phyloP scores from a whole-genome alignment of 2,329 filamentous ascomycete species.

The Xylariaceae sp. region DNA sequence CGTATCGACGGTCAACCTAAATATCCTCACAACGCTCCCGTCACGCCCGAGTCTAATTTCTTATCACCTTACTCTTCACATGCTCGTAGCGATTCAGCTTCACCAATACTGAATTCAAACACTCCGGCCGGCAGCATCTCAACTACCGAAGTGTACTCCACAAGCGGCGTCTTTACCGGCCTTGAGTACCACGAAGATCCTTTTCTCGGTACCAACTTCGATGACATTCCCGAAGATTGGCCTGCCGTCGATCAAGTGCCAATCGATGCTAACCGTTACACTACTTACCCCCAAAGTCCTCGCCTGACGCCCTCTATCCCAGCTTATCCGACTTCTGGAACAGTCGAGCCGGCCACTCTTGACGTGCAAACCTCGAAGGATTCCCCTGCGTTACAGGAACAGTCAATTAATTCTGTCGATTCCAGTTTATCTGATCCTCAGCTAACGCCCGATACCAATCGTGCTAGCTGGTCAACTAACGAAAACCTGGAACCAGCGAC shows the following conservation, averaged over 20 bases:
- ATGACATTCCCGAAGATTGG: slow-evolving; percentile 28
- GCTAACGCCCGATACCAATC: slow-evolving; percentile 48
- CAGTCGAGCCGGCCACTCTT: slow-evolving; percentile 2
- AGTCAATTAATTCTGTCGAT: slow-evolving; percentile 32
- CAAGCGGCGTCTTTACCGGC: slow-evolving; percentile 41
- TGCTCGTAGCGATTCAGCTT: slow-evolving; percentile 38
- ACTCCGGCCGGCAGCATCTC: slow-evolving; percentile 50
- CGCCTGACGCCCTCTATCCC: slow-evolving; percentile 48
- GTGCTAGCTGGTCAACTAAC: slow-evolving; percentile 48
- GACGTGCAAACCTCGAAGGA: slow-evolving; percentile 34
- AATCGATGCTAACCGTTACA: slow-evolving; percentile 14
- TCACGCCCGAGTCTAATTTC: slow-evolving; percentile 38
- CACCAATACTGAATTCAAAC: slow-evolving; percentile 38
- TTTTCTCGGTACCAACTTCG: slow-evolving; percentile 50
- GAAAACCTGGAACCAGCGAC: slow-evolving; percentile 41
- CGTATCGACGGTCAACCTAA: slow-evolving; percentile 28
- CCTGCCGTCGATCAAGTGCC: slow-evolving; percentile 8
- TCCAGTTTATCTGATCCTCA: slow-evolving; percentile 36
- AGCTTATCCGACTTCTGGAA: slow-evolving; percentile 38
- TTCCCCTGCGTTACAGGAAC: slow-evolving; percentile 39
- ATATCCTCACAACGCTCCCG: slow-evolving; percentile 29
- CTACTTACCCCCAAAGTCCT: slow-evolving; percentile 46
- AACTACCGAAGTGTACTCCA: slow-evolving; percentile 45
- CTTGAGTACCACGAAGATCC: slow-evolving; percentile 46
- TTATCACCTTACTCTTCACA: slow-evolving; percentile 45